A percentile compares a stretch with the other conserved stretches of the same genome.
phyloP scores from a whole-genome alignment of 208 protist genomes.

The Leishmania lainsoni region DNA sequence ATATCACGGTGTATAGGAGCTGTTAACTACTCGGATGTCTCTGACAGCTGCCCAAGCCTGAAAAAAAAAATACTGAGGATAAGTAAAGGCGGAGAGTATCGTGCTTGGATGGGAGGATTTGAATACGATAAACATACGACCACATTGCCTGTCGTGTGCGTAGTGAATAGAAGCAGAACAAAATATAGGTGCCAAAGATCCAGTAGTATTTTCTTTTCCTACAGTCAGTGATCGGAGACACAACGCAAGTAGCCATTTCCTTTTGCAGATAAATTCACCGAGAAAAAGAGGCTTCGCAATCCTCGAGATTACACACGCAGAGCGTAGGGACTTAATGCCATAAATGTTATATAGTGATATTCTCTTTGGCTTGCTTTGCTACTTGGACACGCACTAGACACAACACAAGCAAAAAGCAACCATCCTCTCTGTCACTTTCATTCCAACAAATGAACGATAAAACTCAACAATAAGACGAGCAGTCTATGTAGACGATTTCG shows the following conservation, averaged over 20 bases:
- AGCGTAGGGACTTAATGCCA: not conserved
- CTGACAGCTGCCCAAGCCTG: not conserved
- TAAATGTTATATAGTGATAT: not conserved
- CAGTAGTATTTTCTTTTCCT: not conserved
- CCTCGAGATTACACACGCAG: not conserved
- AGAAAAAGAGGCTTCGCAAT: not conserved
- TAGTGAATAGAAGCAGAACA: no score
- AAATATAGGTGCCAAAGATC: not conserved
- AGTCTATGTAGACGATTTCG: not conserved
- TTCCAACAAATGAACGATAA: not conserved
- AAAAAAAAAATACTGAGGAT: not conserved
- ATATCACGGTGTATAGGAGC: not conserved
- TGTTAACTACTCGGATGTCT: not conserved
- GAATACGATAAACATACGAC: not conserved
- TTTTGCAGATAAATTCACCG: not conserved
- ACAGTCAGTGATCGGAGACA: not conserved
- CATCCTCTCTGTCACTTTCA: no score
- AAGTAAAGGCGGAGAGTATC: not conserved
- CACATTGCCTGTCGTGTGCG: not conserved
- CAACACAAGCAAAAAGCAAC: not conserved
- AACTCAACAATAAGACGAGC: not conserved
- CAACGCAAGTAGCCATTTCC: not conserved
- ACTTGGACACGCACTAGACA: not conserved
- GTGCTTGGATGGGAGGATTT: not conserved
- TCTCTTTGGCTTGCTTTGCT: not conserved